Base-by-base conservation (phyloP, 2,329 filamentous ascomycete species). In the Pseudogymnoascus sp. region DNA sequence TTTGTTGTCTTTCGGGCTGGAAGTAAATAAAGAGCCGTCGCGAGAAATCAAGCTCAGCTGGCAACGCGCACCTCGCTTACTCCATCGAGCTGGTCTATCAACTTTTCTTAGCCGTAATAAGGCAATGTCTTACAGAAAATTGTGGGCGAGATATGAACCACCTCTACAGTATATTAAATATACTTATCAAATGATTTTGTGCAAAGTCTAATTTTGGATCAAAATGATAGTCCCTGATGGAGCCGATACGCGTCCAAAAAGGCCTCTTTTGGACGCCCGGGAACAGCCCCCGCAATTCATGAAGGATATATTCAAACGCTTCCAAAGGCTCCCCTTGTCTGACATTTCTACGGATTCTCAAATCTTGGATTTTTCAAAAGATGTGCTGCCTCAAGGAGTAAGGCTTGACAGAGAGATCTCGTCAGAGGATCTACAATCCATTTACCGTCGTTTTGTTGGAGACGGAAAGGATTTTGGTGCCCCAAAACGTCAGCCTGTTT, bases 251-350 rank as follows among this genome's bases (percentile, higher is more conserved):
- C 50, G 5, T 8, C 35, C 15, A 21, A 33, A 36, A 35, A 58
- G 58, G 26, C 50, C 29, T 21, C n/a, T 2, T 13, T 77, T 92
- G 2, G 88, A 96, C 74, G 87, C 92, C 29, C 84, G 93, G 72
- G 85, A 91, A 73, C 85, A 86, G 68, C 90, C 92, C 1, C 89
- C 92, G 2, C 83, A 86, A 10, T 74, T 78, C 58, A 78, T 97
- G 66, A 85, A 86, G 64, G 76, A 81, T 50, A 76, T 85, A 60
- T 97, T 91, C 83, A 96, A 96, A 73, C 76, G 76, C 41, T 90
- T 87, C 67, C 84, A 87, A 24, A 87, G 82, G 65, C 78, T 84
- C 37, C 81, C 85, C 0, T 73, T 79, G 2, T 68, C 74, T 6
- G 77, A 78, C 1, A 73, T 89, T n/a, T 68, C 78, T 5, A 67